phyloP scores from a whole-genome alignment of 257 asterid genomes.

The Linaria vulgaris region DNA sequence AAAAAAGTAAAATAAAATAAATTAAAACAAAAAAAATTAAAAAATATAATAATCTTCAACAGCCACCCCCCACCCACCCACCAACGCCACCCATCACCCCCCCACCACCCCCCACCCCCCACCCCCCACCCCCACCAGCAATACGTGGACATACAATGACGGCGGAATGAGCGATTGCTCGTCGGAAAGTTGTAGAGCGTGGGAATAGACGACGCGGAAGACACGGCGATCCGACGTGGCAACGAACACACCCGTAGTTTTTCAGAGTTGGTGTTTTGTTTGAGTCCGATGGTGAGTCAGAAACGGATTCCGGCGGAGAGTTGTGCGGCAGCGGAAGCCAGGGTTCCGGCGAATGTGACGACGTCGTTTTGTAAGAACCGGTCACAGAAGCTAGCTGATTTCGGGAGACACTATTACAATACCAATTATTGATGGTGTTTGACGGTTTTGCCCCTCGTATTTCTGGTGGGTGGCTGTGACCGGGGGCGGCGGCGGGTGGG shows the following conservation, averaged over 20 bases:
- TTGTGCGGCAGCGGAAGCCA: slow-evolving; percentile 34
- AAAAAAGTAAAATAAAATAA: no score
- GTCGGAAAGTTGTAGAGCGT: slow-evolving; percentile 59
- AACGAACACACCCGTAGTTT: slow-evolving; percentile 39
- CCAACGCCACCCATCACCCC: no score
- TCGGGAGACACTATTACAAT: slow-evolving; percentile 58
- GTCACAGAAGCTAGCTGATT: slow-evolving; percentile 86
- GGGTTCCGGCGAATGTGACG: slow-evolving; percentile 47
- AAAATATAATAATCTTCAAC: no score
- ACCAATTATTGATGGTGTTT: slow-evolving; percentile 49
- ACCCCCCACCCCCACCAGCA: no score
- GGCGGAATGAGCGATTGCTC: slow-evolving; percentile 74
- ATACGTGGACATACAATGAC: no score
- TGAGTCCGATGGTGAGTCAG: slow-evolving; percentile 77
- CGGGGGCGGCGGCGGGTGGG: no score
- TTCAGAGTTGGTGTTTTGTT: slow-evolving; percentile 61
- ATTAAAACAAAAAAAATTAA: no score
- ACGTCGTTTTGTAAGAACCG: slow-evolving; percentile 72
- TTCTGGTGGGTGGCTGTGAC: no score
- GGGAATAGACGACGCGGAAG: slow-evolving; percentile 68
- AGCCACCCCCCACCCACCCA: no score
- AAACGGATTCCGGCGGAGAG: slow-evolving; percentile 41
- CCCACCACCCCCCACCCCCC: no score
- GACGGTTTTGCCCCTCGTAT: slow-evolving; percentile 47
- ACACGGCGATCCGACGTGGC: slow-evolving; percentile 43